Conservation (phyloP, 805 yeast species). For the Yarrowia sp. region DNA sequence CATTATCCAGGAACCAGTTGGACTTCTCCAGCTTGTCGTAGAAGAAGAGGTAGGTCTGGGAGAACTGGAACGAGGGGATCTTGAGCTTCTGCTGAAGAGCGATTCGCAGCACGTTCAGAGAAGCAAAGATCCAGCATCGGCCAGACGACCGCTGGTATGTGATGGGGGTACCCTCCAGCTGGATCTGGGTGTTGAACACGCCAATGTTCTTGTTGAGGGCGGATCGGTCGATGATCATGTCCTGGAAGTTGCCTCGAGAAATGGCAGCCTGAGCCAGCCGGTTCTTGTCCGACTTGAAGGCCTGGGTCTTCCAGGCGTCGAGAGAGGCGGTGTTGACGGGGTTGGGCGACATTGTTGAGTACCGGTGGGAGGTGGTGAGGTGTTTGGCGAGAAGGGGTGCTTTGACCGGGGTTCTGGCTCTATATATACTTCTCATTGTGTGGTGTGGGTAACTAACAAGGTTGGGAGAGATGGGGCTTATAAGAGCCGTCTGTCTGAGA, state of each 20-base stretch:
- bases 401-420: slow-evolving; percentile 1
- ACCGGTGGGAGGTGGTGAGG: neutral
- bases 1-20: slow-evolving; percentile 78
- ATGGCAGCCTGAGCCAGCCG: slow-evolving; percentile 62
- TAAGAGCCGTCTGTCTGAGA: slow-evolving; percentile 4
- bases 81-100: slow-evolving; percentile 67
- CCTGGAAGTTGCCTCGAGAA: slow-evolving; percentile 56
- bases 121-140: slow-evolving; percentile 89
- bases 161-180: slow-evolving; percentile 65
- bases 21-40: slow-evolving; percentile 88
- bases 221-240: slow-evolving; percentile 49
- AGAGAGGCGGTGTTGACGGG: slow-evolving; percentile 53
- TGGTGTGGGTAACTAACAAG: slow-evolving; percentile 16
- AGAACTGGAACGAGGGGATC: slow-evolving; percentile 71
- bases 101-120: slow-evolving; percentile 74
- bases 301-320: slow-evolving; percentile 56
- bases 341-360: slow-evolving; percentile 42
- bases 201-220: slow-evolving; percentile 43
- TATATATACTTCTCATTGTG: slow-evolving; percentile 35
- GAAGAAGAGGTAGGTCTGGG: slow-evolving; percentile 81
- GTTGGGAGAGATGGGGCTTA: neutral
- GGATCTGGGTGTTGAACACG: slow-evolving; percentile 55
- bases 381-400: neutral
- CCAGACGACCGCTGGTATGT: slow-evolving; percentile 80
- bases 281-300: slow-evolving; percentile 59